Base-by-base conservation (phyloP, 495 filamentous ascomycete species). In the Filosporella fistucella region DNA sequence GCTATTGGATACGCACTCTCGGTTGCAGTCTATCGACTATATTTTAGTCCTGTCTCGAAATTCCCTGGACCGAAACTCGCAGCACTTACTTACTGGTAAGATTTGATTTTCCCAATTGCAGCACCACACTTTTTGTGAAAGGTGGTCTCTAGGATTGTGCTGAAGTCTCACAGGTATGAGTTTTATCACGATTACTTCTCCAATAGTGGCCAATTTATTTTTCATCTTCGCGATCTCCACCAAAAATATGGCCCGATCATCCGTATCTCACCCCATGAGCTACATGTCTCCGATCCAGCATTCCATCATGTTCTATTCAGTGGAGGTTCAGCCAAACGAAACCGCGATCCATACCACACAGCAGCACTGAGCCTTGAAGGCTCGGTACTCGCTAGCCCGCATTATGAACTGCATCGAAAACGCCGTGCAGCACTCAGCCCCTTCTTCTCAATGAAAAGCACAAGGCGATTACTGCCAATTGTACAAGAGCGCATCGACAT, bases 61-160 rank as follows among this genome's bases (percentile, higher is more conserved):
- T 66, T 83, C 28, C 77, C 74, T 0, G 76, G 77, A 0, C 74
- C 73, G 1, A 69, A 61, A 22, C 47, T 80, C 1, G 77, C 80
- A 0, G 81, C 77, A 0, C 30, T 68, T 0, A 78, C 70, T 0
- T 30, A 48, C 16, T 38, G 35, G n/a, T n/a, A n/a, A n/a, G n/a
- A n/a, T n/a, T n/a, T n/a, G n/a, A n/a, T n/a, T n/a, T n/a, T n/a
- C n/a, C n/a, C n/a, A n/a, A n/a, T n/a, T n/a, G n/a, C n/a, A n/a
- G n/a, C n/a, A n/a, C n/a, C n/a, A n/a, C n/a, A n/a, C n/a, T n/a
- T n/a, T n/a, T n/a, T n/a, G n/a, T n/a, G n/a, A n/a, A n/a, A n/a
- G n/a, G n/a, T n/a, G n/a, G n/a, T n/a, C n/a, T n/a, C n/a, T n/a
- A n/a, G n/a, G n/a, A n/a, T n/a, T n/a, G n/a, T n/a, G n/a, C n/a